phyloP scores from a whole-genome alignment of 306 rosid genomes.

The Trifolium subterraneum region DNA sequence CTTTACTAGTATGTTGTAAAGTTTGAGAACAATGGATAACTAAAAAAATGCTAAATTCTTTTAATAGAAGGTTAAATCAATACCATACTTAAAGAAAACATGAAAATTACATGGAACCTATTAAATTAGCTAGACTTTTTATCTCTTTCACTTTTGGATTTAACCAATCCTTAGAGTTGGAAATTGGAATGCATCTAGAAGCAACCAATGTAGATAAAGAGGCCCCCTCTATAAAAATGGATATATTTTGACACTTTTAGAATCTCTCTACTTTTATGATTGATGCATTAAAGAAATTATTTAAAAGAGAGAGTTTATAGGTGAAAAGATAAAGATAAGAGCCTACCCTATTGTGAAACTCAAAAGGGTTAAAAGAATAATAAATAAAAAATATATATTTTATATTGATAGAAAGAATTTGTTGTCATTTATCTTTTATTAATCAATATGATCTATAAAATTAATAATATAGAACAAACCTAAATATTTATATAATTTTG shows the following conservation, averaged over 20 bases:
- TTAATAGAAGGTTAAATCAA: not conserved
- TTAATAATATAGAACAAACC: too few relatives aligned
- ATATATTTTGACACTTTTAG: conserved; percentile 42
- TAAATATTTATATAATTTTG: too few relatives aligned
- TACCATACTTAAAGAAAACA: conserved; percentile 13
- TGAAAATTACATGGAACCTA: conserved; percentile 36
- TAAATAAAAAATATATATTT: too few relatives aligned
- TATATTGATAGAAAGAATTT: too few relatives aligned
- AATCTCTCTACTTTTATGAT: not conserved
- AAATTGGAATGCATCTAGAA: too few relatives aligned
- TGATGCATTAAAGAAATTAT: not conserved
- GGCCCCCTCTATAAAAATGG: conserved; percentile 4
- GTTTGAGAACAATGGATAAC: conserved; percentile 18
- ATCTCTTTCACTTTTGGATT: conserved; percentile 32
- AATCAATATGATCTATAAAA: too few relatives aligned
- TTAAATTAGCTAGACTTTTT: conserved; percentile 6
- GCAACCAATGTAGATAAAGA: conserved; percentile 28
- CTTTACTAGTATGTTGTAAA: conserved; percentile 12
- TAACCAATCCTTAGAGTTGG: conserved; percentile 20
- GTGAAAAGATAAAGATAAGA: conserved; percentile 29
- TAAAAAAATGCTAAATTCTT: conserved; percentile 16
- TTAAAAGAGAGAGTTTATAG: not conserved
- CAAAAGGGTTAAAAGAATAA: conserved; percentile 6
- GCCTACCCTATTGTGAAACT: not conserved
- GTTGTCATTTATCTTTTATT: too few relatives aligned